Conservation (phyloP, 1,139 yeast species). For the Debaryomycetaceae sp. region DNA sequence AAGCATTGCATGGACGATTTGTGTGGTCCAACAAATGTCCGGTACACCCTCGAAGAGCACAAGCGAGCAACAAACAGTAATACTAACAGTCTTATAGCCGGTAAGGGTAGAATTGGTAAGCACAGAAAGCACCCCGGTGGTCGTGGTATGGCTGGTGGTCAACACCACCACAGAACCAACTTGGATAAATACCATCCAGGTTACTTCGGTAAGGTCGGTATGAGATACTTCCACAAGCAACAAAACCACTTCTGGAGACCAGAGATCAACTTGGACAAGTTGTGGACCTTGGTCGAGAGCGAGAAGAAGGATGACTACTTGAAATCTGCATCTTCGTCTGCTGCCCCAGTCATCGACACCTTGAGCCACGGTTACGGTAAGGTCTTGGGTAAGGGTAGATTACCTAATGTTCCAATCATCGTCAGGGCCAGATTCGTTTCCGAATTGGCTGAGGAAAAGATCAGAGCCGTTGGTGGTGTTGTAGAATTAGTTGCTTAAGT, state of each 20-base stretch:
- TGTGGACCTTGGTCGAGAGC: slow-evolving; percentile 95
- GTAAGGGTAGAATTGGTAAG: slow-evolving; percentile 99
- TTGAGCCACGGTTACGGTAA: slow-evolving; percentile 99
- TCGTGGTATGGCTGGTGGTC: slow-evolving; percentile 99
- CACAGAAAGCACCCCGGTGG: slow-evolving; percentile 99
- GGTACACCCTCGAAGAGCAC: no score
- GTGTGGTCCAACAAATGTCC: no score
- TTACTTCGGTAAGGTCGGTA: slow-evolving; percentile 99
- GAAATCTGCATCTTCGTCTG: slow-evolving; percentile 75
- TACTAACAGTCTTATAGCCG: slow-evolving; percentile 65
- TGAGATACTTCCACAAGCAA: slow-evolving; percentile 99
- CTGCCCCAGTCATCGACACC: slow-evolving; percentile 99
- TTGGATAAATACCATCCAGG: slow-evolving; percentile 99
- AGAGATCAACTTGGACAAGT: slow-evolving; percentile 96
- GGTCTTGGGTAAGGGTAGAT: slow-evolving; percentile 98
- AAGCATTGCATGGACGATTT: no score
- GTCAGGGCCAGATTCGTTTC: slow-evolving; percentile 99
- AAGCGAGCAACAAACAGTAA: neutral
- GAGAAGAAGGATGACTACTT: slow-evolving; percentile 95
- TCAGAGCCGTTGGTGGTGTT: slow-evolving; percentile 99
- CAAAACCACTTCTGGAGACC: slow-evolving; percentile 97
- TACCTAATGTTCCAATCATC: slow-evolving; percentile 97
- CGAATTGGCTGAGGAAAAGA: slow-evolving; percentile 98
- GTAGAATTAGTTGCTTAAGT: slow-evolving; percentile 96
- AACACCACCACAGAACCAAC: slow-evolving; percentile 99